Percentiles rank a stretch among this genome's conserved stretches.
Conservation (phyloP, 106 monocot genomes). For the Apostasia shenzhenica region DNA sequence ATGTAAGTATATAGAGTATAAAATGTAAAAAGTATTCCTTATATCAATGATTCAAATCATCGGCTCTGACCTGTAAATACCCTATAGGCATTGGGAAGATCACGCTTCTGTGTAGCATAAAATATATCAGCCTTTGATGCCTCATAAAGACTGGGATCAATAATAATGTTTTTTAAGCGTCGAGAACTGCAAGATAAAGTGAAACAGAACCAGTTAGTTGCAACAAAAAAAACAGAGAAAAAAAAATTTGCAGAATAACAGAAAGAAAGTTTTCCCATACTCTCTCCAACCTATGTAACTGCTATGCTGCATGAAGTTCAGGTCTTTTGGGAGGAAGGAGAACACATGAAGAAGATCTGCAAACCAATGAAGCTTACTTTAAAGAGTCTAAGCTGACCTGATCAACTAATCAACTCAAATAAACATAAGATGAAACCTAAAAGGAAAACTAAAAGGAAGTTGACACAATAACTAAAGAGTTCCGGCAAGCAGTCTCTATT, state of each 20-base stretch:
- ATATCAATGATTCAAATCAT: too few relatives aligned
- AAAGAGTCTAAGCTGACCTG: background rate
- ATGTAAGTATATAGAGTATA: too few relatives aligned
- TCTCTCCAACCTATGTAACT: constrained; percentile 81
- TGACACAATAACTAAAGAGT: too few relatives aligned
- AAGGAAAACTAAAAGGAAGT: too few relatives aligned
- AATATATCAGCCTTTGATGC: constrained; percentile 54
- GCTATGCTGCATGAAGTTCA: constrained; percentile 86
- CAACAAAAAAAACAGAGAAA: background rate
- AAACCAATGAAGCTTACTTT: constrained; percentile 10
- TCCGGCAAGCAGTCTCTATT: too few relatives aligned
- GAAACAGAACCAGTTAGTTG: background rate
- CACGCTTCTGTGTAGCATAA: constrained; percentile 88
- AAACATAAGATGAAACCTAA: too few relatives aligned
- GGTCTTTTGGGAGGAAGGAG: constrained; percentile 75
- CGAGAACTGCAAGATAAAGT: constrained; percentile 38
- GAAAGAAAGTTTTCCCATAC: constrained; percentile 26
- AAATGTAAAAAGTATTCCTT: too few relatives aligned
- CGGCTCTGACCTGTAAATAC: constrained; percentile 66
- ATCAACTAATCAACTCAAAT: background rate
- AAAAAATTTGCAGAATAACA: background rate
- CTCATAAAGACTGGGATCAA: constrained; percentile 83
- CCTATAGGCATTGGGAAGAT: constrained; percentile 70
- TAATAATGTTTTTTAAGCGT: constrained; percentile 57
- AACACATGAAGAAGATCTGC: constrained; percentile 98